These are phyloP conservation scores for Suillus plorans DNA, from an alignment of 768 basidiomycete species.

Conservation along the genomic window DNA sequence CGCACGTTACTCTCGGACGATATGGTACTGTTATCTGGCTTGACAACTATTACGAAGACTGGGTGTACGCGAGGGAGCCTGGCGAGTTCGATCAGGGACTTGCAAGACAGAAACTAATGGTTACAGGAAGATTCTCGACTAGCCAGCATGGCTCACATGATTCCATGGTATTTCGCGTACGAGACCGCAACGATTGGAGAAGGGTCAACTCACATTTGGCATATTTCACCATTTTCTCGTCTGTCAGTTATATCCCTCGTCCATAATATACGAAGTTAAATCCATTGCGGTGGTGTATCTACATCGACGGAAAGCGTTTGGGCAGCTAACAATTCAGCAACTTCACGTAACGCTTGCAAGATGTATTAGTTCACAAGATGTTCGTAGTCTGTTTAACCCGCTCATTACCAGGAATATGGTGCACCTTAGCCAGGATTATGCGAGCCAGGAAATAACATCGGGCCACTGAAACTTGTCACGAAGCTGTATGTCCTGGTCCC, in stretches of 20 bases:
- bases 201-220: constrained; percentile 13
- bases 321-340: constrained; percentile 66
- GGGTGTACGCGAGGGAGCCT: constrained; percentile 30
- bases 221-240: not conserved
- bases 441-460: too few species aligned
- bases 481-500: too few species aligned
- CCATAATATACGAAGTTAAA: not conserved
- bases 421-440: too few species aligned
- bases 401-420: constrained; percentile 21
- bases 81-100: constrained; percentile 58
- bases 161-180: constrained; percentile 44
- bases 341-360: constrained; percentile 54
- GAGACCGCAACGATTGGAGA: constrained; percentile 51
- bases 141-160: not conserved
- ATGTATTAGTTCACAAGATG: constrained; percentile 4
- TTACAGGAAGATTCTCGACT: not conserved
- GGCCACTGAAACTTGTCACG: too few species aligned
- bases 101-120: constrained; percentile 37
- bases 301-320: constrained; percentile 70
- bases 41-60: constrained; percentile 59
- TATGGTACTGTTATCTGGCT: constrained; percentile 68
- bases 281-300: constrained; percentile 22
- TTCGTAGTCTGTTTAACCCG: not conserved
- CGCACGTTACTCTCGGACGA: constrained; percentile 53
- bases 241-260: not conserved